Conservation (phyloP, 2,329 filamentous ascomycete species). For the Aureobasidium melanogenum region DNA sequence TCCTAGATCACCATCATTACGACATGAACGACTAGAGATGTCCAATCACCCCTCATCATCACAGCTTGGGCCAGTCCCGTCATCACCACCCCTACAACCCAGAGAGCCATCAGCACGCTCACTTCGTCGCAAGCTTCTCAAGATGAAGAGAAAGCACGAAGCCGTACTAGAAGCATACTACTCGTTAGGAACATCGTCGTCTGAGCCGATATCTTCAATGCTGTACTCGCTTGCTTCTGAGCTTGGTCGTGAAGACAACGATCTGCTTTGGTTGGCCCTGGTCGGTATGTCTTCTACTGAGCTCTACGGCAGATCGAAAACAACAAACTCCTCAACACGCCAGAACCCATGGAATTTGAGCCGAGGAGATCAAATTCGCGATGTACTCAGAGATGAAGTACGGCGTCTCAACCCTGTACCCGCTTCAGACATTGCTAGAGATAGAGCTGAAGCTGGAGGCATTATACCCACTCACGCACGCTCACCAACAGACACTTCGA, state of each 20-base stretch:
- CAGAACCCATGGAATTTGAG: constrained; percentile 25
- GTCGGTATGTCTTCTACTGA: constrained; percentile 93
- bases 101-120: constrained; percentile 61
- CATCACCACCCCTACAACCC: constrained; percentile 49
- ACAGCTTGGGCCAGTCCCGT: constrained; percentile 30
- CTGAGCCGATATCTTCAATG: constrained; percentile 89
- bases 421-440: constrained; percentile 46
- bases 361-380: constrained; percentile 73
- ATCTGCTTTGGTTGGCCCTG: constrained; percentile 88
- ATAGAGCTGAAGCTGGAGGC: constrained; percentile 60
- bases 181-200: constrained; percentile 77
- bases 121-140: constrained; percentile 63
- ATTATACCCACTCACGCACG: constrained; percentile 82
- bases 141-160: constrained; percentile 70
- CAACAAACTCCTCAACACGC: constrained; percentile 38
- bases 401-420: constrained; percentile 80
- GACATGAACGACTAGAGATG: constrained; percentile 14
- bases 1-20: constrained; percentile 28
- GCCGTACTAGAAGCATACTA: constrained; percentile 73
- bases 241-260: constrained; percentile 91
- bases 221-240: constrained; percentile 92
- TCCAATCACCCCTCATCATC: constrained; percentile 33
- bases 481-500: constrained; percentile 84
- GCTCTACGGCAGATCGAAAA: constrained; percentile 63
- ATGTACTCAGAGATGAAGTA: constrained; percentile 85